Evolutionary conservation across 257 asterid species (phyloP).

Genomic region (Solanum tarapatanum): DNA sequence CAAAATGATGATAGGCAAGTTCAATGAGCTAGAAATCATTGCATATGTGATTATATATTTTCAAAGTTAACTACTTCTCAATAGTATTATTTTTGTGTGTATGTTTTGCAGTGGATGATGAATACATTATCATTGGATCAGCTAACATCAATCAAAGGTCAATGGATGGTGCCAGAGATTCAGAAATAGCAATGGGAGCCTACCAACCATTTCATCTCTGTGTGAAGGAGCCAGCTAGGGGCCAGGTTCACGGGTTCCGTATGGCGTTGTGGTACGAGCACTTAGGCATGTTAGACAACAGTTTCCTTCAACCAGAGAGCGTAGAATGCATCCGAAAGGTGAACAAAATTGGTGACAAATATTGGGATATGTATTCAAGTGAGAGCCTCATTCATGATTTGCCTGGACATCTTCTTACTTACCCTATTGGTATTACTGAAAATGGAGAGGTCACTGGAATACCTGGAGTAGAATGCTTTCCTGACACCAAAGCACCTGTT

Average conservation of each 20-base stretch:
- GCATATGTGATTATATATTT: not conserved
- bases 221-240: not conserved
- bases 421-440: slow-evolving; percentile 1
- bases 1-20: slow-evolving; percentile 9
- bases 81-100: not conserved
- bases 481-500: slow-evolving; percentile 9
- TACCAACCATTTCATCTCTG: slow-evolving; percentile 4
- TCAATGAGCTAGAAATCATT: not conserved
- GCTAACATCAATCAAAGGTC: not conserved
- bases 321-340: slow-evolving; percentile 3
- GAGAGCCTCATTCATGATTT: not conserved
- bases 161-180: not conserved
- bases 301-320: slow-evolving; percentile 1
- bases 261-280: slow-evolving; percentile 11
- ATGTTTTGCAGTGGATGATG: not conserved
- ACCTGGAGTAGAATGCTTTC: slow-evolving; percentile 1
- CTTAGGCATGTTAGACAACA: slow-evolving; percentile 1
- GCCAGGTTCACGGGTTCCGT: slow-evolving; percentile 4
- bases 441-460: slow-evolving; percentile 5
- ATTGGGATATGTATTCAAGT: slow-evolving; percentile 7
- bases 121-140: not conserved
- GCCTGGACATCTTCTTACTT: slow-evolving; percentile 4
- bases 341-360: slow-evolving; percentile 4
- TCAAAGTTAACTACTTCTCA: not conserved
- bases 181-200: slow-evolving; percentile 3